Percentiles rank a stretch among this genome's conserved stretches.
phyloP scores from a whole-genome alignment of 139 green algal species.

The Auxenochlorella pyrenoidosa region DNA sequence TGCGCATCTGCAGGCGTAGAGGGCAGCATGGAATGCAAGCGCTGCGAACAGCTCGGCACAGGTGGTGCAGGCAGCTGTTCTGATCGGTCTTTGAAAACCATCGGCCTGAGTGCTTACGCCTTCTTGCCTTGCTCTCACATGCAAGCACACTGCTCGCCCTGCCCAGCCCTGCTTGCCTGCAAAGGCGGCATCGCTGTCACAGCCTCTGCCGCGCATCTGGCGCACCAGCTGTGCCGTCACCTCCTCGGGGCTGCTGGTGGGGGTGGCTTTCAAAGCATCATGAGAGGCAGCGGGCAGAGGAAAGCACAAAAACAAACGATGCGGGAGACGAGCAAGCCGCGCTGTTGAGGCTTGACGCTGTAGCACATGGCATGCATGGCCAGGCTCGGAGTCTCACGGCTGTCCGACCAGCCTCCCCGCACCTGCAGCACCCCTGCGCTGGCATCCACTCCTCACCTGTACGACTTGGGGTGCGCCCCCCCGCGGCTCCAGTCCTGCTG shows the following conservation, averaged over 20 bases:
- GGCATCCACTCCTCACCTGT: background rate
- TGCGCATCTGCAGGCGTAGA: background rate
- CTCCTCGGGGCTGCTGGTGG: background rate
- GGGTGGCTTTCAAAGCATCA: background rate
- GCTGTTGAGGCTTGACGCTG: too few relatives aligned
- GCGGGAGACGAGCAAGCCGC: too few relatives aligned
- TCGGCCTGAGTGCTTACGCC: too few relatives aligned
- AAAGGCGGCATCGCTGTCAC: background rate
- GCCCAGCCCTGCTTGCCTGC: background rate
- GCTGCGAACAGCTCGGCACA: too few relatives aligned
- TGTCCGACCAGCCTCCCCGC: too few relatives aligned
- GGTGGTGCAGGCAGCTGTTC: too few relatives aligned
- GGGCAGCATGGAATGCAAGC: background rate
- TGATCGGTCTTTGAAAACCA: too few relatives aligned
- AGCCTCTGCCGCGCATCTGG: background rate
- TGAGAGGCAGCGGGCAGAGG: too few relatives aligned
- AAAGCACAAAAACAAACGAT: too few relatives aligned
- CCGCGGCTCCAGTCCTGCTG: slow-evolving; percentile 13
- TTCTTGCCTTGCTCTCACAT: too few relatives aligned
- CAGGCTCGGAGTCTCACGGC: too few relatives aligned
- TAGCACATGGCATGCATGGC: too few relatives aligned
- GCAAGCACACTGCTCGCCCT: background rate
- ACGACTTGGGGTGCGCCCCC: background rate
- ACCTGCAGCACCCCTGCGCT: background rate
- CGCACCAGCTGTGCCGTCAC: background rate